These are phyloP conservation scores for Flaveria linearis DNA, from an alignment of 129 eudicot species.

Conservation along the genomic window DNA sequence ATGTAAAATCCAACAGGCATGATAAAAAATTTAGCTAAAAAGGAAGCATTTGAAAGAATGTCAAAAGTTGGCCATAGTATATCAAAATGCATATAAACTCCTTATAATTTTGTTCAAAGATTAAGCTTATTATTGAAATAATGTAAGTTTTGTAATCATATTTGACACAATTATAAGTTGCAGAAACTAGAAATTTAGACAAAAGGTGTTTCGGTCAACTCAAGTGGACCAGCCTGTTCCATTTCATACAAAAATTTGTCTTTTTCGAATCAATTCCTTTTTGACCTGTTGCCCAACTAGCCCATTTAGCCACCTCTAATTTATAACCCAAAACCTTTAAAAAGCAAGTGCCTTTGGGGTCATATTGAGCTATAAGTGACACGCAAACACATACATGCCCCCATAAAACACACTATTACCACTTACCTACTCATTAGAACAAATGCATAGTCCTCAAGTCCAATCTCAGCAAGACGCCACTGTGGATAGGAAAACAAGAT, in stretches of 20 bases:
- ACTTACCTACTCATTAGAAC: constrained; percentile 91
- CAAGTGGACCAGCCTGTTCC: background rate
- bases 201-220: background rate
- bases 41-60: too few relatives aligned
- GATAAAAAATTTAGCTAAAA: too few relatives aligned
- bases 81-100: too few relatives aligned
- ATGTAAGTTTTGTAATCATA: background rate
- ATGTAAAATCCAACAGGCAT: background rate
- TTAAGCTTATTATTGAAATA: background rate
- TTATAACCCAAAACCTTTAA: constrained; percentile 2
- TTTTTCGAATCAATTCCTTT: background rate
- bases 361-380: background rate
- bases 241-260: too few relatives aligned
- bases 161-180: background rate
- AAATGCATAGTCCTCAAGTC: constrained; percentile 95
- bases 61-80: too few relatives aligned
- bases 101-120: background rate
- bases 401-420: background rate
- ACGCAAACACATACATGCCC: background rate
- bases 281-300: background rate
- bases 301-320: background rate
- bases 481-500: constrained; percentile 33
- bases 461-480: constrained; percentile 99
- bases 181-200: background rate
- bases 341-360: background rate